Base-by-base conservation (phyloP, 176 grass and related monocot species). In the Chrysopogon serrulatus region DNA sequence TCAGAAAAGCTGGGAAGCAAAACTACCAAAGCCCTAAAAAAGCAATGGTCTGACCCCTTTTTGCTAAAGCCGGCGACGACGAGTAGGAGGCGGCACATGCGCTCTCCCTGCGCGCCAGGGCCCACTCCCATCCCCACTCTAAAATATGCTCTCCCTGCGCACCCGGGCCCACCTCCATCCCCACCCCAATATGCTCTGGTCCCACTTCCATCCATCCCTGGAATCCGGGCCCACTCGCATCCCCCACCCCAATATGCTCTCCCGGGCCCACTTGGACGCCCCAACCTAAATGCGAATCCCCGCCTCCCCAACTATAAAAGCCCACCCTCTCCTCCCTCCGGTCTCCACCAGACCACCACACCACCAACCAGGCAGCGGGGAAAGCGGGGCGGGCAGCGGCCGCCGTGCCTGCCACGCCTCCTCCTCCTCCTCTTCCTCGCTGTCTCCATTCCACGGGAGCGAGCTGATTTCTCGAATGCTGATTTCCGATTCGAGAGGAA, bases 331-430 rank as follows among this genome's bases (percentile, higher is more conserved):
- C 54, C 41, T 10, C 34, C 16, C 10, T 18, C 24, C 26, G 15
- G 43, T 30, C 72, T 56, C 17, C 71, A 65, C 72, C 32, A 56
- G 53, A 30, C 60, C 7, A 2, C 16, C 23, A 56, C 49, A 54
- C 51, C 53, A 54, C 21, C 18, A 19, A n/a, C 21, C 19, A 53
- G 13, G 6, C 49, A 53, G 49, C 7, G 4, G 49, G 2, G 51
- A 8, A 21, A 21, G 48, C 48, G 48, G 18, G 48, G 48, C 17
- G 19, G 30, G 65, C 41, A 42, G 59, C 60, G 14, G 78, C 54
- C 83, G 78, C 72, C 82, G 77, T 88, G 62, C 57, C 69, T 15
- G 24, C 44, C 44, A 81, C 85, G 85, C 49, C 86, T 75, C 79
- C 84, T 73, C 73, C 28, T 8, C 39, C 37, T 5, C 60, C 0